phyloP scores from a whole-genome alignment of 1,284 basidiomycete genomes.

The Agaricales sp. region DNA sequence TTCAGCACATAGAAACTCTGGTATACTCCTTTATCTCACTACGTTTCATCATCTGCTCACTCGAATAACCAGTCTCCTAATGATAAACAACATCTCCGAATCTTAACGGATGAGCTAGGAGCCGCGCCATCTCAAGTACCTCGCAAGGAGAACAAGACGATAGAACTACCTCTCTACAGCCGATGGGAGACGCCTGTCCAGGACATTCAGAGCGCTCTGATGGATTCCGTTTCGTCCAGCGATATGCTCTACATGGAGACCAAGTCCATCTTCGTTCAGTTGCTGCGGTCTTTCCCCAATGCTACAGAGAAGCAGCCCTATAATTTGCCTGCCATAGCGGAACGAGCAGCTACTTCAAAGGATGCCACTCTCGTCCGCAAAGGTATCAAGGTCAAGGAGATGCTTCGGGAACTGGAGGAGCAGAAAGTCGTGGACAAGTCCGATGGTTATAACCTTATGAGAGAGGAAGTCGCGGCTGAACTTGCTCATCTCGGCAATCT shows the following conservation, averaged over 20 bases:
- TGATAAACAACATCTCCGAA: conserved; percentile 94
- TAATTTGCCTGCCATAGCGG: conserved; percentile 83
- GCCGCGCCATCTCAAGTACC: conserved; percentile 89
- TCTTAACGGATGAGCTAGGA: conserved; percentile 93
- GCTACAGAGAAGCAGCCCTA: conserved; percentile 80
- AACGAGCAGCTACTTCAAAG: conserved; percentile 93
- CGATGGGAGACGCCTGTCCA: conserved; percentile 99
- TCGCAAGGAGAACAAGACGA: conserved; percentile 92
- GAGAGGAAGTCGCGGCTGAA: conserved; percentile 93
- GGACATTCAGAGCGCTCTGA: conserved; percentile 91
- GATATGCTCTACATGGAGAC: conserved; percentile 99
- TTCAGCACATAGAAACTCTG: conserved; percentile 91
- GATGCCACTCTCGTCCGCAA: conserved; percentile 91
- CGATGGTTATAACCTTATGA: conserved; percentile 91
- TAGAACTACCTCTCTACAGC: conserved; percentile 89
- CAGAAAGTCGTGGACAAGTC: conserved; percentile 74
- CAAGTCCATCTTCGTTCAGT: conserved; percentile 97
- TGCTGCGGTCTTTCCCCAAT: conserved; percentile 90
- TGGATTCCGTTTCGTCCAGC: conserved; percentile 95
- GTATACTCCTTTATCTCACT: conserved; percentile 39
- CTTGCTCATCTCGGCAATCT: conserved; percentile 94
- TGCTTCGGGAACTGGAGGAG: conserved; percentile 93
- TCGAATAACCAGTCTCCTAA: conserved; percentile 74
- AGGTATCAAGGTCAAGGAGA: conserved; percentile 99
- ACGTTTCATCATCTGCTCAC: conserved; percentile 7